Evolutionary conservation across 805 yeast genomes (phyloP), one percentile per base, ranked within the genome.

Genomic region (Lipomyces anomalus): DNA sequence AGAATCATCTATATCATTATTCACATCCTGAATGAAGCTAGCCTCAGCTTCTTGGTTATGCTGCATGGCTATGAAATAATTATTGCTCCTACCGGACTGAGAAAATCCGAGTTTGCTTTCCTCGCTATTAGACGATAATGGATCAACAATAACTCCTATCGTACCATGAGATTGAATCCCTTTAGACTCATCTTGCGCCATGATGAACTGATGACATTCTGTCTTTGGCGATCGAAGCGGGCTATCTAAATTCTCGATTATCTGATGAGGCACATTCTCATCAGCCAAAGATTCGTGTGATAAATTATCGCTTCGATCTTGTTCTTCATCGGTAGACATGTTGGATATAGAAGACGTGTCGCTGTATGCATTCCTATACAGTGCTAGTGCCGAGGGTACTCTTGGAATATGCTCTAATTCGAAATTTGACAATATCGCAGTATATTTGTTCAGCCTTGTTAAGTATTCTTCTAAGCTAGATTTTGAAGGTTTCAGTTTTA

Each of bases 361-460:
- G 22, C 30, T 29, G 33, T 50, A 50, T n/a, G 45, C 47, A 11
- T 44, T 35, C 6, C 47, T 29, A 20, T 53, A 47, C 17, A 40
- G 38, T 11, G 54, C 52, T 16, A 50, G 38, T 4, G 41, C 16
- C 13, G 54, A 50, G 9, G 54, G 54, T 11, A 46, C 38, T n/a
- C 36, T 32, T 6, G 54, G 54, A 9, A 41, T 47, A 26, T 46
- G 49, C n/a, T n/a, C n/a, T n/a, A n/a, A n/a, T n/a, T n/a, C n/a
- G n/a, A n/a, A n/a, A n/a, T n/a, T n/a, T n/a, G n/a, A n/a, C n/a
- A n/a, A n/a, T n/a, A n/a, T n/a, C n/a, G n/a, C n/a, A n/a, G n/a
- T n/a, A n/a, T n/a, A n/a, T n/a, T n/a, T n/a, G n/a, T n/a, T n/a
- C n/a, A n/a, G n/a, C n/a, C n/a, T n/a, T n/a, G n/a, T n/a, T n/a